phyloP scores from a whole-genome alignment of 306 rosid genomes.

The Lathyrus tuberosus region DNA sequence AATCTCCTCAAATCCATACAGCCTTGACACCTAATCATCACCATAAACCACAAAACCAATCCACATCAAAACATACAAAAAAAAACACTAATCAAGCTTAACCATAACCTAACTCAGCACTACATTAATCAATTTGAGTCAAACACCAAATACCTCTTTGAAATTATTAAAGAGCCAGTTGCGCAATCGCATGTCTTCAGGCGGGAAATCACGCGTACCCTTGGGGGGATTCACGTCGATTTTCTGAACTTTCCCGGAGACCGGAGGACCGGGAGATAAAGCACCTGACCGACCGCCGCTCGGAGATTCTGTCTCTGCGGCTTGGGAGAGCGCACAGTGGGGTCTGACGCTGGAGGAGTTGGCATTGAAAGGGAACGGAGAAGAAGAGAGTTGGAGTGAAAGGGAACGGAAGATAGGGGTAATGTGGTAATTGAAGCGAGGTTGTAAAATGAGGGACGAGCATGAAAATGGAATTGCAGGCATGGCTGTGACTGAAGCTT shows the following conservation, averaged over 20 bases:
- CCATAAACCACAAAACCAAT: not conserved
- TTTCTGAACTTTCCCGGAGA: constrained; percentile 55
- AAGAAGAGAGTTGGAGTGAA: constrained; percentile 44
- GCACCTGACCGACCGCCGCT: constrained; percentile 72
- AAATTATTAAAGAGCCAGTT: constrained; percentile 88
- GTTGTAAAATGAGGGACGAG: constrained; percentile 55
- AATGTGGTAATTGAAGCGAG: constrained; percentile 51
- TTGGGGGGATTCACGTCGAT: constrained; percentile 91
- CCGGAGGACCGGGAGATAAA: constrained; percentile 50
- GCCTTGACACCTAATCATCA: constrained; percentile 61
- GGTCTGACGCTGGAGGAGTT: constrained; percentile 39
- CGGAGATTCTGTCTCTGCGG: constrained; percentile 48
- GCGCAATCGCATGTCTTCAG: constrained; percentile 68
- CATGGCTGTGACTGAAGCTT: constrained; percentile 44
- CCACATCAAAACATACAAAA: not conserved
- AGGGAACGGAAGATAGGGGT: constrained; percentile 57
- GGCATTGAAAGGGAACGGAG: constrained; percentile 46
- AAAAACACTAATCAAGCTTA: constrained; percentile 10
- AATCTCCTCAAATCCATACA: constrained; percentile 87
- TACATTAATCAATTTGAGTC: not conserved
- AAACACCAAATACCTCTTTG: constrained; percentile 57
- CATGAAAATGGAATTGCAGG: constrained; percentile 57
- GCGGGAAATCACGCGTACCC: constrained; percentile 91
- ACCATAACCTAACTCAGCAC: not conserved
- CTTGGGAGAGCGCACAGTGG: constrained; percentile 49